These are phyloP conservation scores for Trichoderma sp. DNA, from an alignment of 2,329 filamentous ascomycete species.

Conservation along the genomic window DNA sequence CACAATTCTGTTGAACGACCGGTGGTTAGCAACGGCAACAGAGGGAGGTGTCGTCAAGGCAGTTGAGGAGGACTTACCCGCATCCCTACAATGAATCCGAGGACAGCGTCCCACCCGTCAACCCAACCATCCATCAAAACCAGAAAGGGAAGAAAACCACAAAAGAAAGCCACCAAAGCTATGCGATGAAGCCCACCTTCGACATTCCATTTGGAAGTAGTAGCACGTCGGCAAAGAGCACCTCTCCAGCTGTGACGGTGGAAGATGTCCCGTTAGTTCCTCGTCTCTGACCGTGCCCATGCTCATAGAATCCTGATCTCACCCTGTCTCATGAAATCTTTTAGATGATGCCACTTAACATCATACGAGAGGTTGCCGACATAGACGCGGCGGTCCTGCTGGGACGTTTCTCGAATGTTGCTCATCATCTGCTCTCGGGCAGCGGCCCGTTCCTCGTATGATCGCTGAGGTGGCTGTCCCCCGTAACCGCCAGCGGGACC, in stretches of 20 bases:
- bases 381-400: constrained; percentile 99
- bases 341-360: constrained; percentile 99
- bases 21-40: neutral
- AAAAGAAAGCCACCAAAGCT: constrained; percentile 84
- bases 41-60: neutral
- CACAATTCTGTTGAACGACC: constrained; percentile 74
- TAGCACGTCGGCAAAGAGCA: constrained; percentile 98
- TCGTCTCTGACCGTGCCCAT: constrained; percentile 34
- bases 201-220: constrained; percentile 99
- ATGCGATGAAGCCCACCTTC: constrained; percentile 98
- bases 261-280: constrained; percentile 46
- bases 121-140: constrained; percentile 90
- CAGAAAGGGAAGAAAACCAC: constrained; percentile 66
- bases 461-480: constrained; percentile 65
- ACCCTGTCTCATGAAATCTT: constrained; percentile 99
- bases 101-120: constrained; percentile 96
- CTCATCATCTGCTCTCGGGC: constrained; percentile 96
- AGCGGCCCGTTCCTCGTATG: constrained; percentile 78
- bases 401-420: constrained; percentile 88
- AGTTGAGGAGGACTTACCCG: constrained; percentile 73
- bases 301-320: constrained; percentile 45
- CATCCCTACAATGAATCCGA: constrained; percentile 94
- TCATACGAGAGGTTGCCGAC: constrained; percentile 99
- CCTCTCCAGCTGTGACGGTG: constrained; percentile 78
- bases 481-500: constrained; percentile 69